Percentiles rank a stretch among this genome's conserved stretches.
Conservation (phyloP, 1,139 yeast genomes). For the Sugiyamaella pinicola region DNA sequence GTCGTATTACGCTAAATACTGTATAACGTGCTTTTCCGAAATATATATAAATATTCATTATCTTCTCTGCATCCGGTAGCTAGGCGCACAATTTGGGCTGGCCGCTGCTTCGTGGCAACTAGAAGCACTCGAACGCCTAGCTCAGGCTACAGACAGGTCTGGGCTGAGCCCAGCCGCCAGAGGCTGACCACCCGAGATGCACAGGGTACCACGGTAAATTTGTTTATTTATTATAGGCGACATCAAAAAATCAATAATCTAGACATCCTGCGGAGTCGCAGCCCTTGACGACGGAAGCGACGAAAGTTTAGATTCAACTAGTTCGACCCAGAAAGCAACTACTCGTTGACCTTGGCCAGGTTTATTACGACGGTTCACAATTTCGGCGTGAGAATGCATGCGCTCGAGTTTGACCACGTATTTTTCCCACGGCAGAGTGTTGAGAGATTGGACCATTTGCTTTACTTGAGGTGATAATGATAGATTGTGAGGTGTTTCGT, state of each 20-base stretch:
- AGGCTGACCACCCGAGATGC: too few relatives aligned
- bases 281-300: not conserved
- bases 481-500: slow-evolving; percentile 30
- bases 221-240: too few relatives aligned
- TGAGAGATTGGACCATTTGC: slow-evolving; percentile 57
- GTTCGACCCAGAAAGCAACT: slow-evolving; percentile 33
- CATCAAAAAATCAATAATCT: not conserved
- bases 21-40: not conserved
- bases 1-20: slow-evolving; percentile 53
- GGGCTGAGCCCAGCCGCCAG: too few relatives aligned
- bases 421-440: slow-evolving; percentile 67
- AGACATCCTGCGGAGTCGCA: not conserved
- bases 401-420: slow-evolving; percentile 71
- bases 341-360: slow-evolving; percentile 40
- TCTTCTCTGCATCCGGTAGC: not conserved
- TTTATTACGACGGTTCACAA: slow-evolving; percentile 44
- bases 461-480: slow-evolving; percentile 44
- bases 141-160: too few relatives aligned
- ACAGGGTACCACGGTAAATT: too few relatives aligned
- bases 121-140: too few relatives aligned
- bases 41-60: slow-evolving; percentile 9
- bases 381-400: slow-evolving; percentile 76
- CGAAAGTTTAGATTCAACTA: slow-evolving; percentile 18
- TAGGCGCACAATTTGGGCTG: not conserved
- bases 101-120: too few relatives aligned